Evolutionary conservation across 2,329 filamentous ascomycete genomes (phyloP).

Genomic region (Colletotrichum coccodes): DNA sequence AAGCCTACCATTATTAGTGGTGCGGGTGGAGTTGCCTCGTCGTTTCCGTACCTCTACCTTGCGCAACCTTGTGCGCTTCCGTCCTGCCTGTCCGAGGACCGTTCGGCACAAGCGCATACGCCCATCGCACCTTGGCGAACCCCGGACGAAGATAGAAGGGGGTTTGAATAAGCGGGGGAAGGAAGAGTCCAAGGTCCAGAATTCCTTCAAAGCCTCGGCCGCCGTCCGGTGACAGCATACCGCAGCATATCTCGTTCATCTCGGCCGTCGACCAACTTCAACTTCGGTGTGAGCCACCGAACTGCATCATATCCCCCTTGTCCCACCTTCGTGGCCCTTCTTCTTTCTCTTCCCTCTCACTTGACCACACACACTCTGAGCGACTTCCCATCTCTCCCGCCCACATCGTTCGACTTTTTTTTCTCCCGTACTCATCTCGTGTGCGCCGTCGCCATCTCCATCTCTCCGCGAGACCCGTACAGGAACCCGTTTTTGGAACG

Average conservation of each 20-base stretch:
- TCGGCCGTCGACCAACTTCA: conserved; percentile 18
- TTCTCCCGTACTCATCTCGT: neutral
- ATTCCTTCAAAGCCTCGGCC: conserved; percentile 27
- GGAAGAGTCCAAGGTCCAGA: conserved; percentile 11
- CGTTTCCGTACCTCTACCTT: conserved; percentile 23
- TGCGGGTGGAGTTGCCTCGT: conserved; percentile 17
- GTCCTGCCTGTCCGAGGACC: neutral
- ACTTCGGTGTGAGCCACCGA: conserved; percentile 33
- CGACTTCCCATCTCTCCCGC: conserved; percentile 16
- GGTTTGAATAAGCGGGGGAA: conserved; percentile 4
- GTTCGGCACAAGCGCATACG: neutral
- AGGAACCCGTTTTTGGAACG: neutral
- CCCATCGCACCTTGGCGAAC: conserved; percentile 16
- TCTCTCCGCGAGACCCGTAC: conserved; percentile 21
- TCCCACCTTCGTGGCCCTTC: conserved; percentile 14
- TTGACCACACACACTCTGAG: conserved; percentile 10
- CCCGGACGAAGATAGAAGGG: conserved; percentile 22
- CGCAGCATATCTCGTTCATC: conserved; percentile 7
- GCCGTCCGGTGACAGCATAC: conserved; percentile 16
- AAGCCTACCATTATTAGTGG: conserved; percentile 29
- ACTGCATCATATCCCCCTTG: conserved; percentile 27
- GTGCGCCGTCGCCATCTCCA: neutral
- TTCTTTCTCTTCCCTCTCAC: neutral
- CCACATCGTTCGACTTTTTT: conserved; percentile 25
- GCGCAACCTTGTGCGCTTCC: conserved; percentile 7